Evolutionary conservation across 192 early-diverging fungal genomes (phyloP), one percentile per base, ranked within the genome.

Genomic region (Entomortierella beljakovae): DNA sequence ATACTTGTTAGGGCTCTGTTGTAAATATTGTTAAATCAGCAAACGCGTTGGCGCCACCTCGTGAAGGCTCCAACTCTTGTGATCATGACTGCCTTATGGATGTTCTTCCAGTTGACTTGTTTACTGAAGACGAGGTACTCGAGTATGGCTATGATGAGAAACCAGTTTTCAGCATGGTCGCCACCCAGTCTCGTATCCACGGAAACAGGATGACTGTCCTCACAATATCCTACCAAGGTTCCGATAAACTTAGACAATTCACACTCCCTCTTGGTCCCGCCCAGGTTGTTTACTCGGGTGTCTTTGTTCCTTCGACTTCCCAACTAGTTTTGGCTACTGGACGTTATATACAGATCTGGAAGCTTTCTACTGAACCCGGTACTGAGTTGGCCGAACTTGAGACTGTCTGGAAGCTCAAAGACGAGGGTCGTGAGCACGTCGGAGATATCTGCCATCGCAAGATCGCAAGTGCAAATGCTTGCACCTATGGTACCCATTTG

Each of bases 1-100:
- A 35, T 23, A 10, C 33, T 42, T 18, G 6, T 48, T 37, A 64
- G 52, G 63, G 63, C 7, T 65, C 63, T n/a, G 51, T 65, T 22
- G 63, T 65, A 15, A 65, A 65, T n/a, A 65, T 65, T 65, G 38
- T 65, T 26, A 65, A 54, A 28, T 37, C 35, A 32, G 63, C 51
- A 22, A 65, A 65, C 33, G 52, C 63, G 18, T 26, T 65, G 10
- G 51, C 63, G 0, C 52, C 63, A 22, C 52, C 63, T 40, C 51
- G 52, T 4, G 63, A 65, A 2, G 22, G 48, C 10, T 8, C 38
- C 2, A 50, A 15, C 11, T 10, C 52, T 32, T 65, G 63, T 23
- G 33, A 51, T 20, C n/a, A 40, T 23, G 52, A 65, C 51, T 65
- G 63, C 51, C 33, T 43, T 9, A 43, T 65, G 63, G 18, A 34